Base-by-base conservation (phyloP, 352 stramenopile genomes). In the Globisporangium acanthophoron region DNA sequence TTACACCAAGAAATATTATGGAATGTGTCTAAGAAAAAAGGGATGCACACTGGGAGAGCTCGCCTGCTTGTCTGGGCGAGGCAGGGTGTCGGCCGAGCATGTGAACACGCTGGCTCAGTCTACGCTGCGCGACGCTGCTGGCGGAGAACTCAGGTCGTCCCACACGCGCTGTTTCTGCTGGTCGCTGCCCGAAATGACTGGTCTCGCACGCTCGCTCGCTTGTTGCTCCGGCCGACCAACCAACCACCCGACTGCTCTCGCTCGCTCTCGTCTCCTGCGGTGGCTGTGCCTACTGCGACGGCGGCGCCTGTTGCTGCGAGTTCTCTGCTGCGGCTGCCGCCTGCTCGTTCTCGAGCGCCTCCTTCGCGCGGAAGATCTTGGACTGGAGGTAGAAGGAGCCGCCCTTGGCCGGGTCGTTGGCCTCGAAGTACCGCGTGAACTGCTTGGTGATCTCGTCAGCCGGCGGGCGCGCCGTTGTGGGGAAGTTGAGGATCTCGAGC, bases 361-460 rank as follows among this genome's bases (percentile, higher is more conserved):
- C 90, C 65, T 94, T 95, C 13, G 90, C 89, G 49, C 88, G 76
- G 68, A 81, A 97, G 62, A 97, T 93, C 75, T 97, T 97, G 56
- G 86, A 96, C 69, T 97, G 90, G 47, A 97, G 56, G 66, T 97
- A 97, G 68, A 96, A 97, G 37, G 88, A 97, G 31, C 90, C 90
- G 37, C 89, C 90, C 61, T 95, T 96, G 46, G 75, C 72, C 12
- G 90, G 89, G 61, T 96, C 87, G 62, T 97, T 97, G 12, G 83
- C 78, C 62, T 96, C 82, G 49, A 94, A 95, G 59, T 93, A 92
- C 56, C 78, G 71, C 66, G 87, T 82, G 58, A 92, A 96, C 66
- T 93, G 85, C 71, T 95, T 92, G 52, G 90, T 54, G 40, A 93
- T 69, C 52, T 93, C 78, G 43, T 88, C 79, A 16, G 67, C 53